Base-by-base conservation (phyloP, 106 monocot species). In the Allium fistulosum region DNA sequence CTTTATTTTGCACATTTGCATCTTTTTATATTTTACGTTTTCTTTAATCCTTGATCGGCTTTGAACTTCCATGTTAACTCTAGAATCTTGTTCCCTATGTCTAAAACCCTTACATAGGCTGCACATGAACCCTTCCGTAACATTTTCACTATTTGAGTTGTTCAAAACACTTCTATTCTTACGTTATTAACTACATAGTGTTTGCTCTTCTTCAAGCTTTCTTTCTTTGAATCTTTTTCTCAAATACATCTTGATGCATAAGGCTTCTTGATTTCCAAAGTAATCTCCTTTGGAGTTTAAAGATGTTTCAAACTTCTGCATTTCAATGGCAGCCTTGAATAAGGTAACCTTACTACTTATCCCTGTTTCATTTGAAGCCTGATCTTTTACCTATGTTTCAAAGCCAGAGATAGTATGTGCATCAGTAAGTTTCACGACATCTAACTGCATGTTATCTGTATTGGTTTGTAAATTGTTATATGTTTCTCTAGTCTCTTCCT, bases 71-170 rank as follows among this genome's bases (percentile, higher is more conserved):
- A 28, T 3, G 28, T 3, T 28, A 28, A 28, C 28, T 28, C 28
- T 28, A 2, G 28, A 28, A 28, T 28, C 28, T 28, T 28, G 28
- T 28, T 28, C 76, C 45, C 97, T 82, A 53, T 82, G 77, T 50
- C 97, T 87, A 67, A 99, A 77, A 17, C 97, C 84, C 65, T 99
- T 92, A 66, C 97, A 99, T 15, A 92, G 97, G 51, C 92, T 79
- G 15, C 90, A 86, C 2, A 80, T 67, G 70, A 99, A 99, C 57
- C 4, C 58, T 58, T 22, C 72, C 11, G 57, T 15, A 49, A 58
- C 28, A 9, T 49, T 16, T 8, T 58, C 48, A 7, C 26, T 14
- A 11, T 51, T 12, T 67, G 6, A 26, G 50, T 65, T 17, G 13
- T 2, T 46, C 10, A 45, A 9, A 11, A 51, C 16, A 1, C 27